Evolutionary conservation across 257 asterid species (phyloP).

Genomic region (Solanum tacnaense): DNA sequence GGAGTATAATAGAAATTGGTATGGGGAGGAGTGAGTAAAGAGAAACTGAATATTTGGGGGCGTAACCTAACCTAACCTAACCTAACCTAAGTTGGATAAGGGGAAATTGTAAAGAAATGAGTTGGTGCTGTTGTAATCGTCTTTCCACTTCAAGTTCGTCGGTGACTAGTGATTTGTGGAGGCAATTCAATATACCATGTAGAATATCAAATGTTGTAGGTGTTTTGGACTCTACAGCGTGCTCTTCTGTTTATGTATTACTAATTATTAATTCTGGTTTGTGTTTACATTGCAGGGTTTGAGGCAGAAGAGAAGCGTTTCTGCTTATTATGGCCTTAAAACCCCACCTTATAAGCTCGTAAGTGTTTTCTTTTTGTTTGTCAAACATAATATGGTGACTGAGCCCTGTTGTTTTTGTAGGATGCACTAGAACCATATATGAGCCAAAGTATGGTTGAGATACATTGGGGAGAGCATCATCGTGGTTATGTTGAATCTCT

Average conservation of each 20-base stretch:
- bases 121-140: conserved; percentile 28
- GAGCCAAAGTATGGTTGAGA: conserved; percentile 68
- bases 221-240: background rate
- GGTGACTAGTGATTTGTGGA: conserved; percentile 9
- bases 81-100: background rate
- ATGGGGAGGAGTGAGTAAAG: no score
- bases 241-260: background rate
- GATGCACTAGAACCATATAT: conserved; percentile 87
- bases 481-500: conserved; percentile 70
- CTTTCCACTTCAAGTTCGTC: conserved; percentile 17
- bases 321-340: conserved; percentile 72
- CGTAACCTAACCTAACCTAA: background rate
- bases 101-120: conserved; percentile 23
- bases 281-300: conserved; percentile 32
- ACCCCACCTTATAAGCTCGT: conserved; percentile 77
- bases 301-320: conserved; percentile 21
- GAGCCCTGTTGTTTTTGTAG: conserved; percentile 10
- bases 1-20: no score
- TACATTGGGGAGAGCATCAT: conserved; percentile 92
- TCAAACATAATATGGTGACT: no score
- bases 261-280: background rate
- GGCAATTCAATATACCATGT: conserved; percentile 8
- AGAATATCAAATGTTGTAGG: conserved; percentile 18
- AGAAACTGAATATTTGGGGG: background rate
- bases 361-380: conserved; percentile 11